Evolutionary conservation across 2,329 filamentous ascomycete species (phyloP), one percentile per base, ranked within the genome.

Genomic region (Cladosporium sp.): DNA sequence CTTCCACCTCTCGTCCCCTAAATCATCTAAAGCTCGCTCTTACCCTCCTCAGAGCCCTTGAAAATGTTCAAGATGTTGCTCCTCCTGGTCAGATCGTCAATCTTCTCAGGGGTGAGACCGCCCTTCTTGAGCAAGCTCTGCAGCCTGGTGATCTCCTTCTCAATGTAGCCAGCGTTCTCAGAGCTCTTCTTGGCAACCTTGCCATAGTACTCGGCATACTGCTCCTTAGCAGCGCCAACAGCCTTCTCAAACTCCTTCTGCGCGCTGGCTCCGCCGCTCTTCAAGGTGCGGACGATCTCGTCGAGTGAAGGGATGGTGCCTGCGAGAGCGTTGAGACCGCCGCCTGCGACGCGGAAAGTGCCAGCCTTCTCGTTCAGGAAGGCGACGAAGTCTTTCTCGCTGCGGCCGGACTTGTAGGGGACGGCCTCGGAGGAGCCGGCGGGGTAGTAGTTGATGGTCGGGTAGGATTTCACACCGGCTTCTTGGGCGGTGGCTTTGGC

Each of bases 361-460:
- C 92, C 92, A 14, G 91, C 84, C 79, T 97, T 89, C 67, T 86
- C 82, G 81, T 99, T 99, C 76, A 99, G 73, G 79, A 88, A 99
- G 4, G 82, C 75, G 66, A 97, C 75, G 42, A 99, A 80, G 64
- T 86, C 88, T 49, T 83, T 80, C 80, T 97, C 91, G 51, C 80
- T 80, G 65, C 94, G 92, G 62, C 84, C 89, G 61, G 89, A 88
- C 56, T 81, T 78, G 82, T 97, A 99, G 47, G 80, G 72, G 67
- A 87, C 82, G 47, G 86, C 75, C 70, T 88, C 85, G 64, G 83
- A 89, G 71, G 86, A 89, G 67, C 92, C 92, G 74, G 88, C 89
- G 66, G 91, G 84, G 84, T 97, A 99, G 84, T 88, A 99, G 80
- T 96, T 96, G 81, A 99, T 96, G 63, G 94, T 99, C 51, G 94